phyloP scores from a whole-genome alignment of 106 monocot species.

The Apostasia shenzhenica region DNA sequence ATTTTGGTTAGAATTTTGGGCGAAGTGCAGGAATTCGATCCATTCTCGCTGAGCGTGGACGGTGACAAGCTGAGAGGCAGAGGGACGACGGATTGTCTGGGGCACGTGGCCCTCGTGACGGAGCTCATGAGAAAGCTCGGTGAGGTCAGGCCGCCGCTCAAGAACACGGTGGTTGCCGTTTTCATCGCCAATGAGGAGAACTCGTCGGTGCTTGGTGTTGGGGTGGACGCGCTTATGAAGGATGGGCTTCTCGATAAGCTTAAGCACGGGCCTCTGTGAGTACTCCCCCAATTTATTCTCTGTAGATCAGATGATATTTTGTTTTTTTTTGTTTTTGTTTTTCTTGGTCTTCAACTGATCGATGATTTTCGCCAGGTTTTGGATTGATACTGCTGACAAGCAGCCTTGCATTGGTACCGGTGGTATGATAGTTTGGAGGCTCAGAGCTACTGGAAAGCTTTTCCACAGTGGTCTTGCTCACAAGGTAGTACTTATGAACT shows the following conservation, averaged over 20 bases:
- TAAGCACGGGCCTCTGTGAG: conserved; percentile 76
- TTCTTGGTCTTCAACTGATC: neutral
- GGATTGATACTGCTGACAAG: conserved; percentile 99
- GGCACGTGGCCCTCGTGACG: conserved; percentile 89
- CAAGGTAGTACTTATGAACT: conserved; percentile 21
- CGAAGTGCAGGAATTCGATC: conserved; percentile 45
- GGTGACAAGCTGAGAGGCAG: conserved; percentile 78
- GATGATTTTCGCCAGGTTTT: conserved; percentile 46
- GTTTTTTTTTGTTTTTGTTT: neutral
- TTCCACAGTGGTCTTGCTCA: conserved; percentile 96
- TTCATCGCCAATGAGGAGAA: conserved; percentile 98
- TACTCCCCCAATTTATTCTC: neutral
- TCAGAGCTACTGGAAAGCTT: conserved; percentile 81
- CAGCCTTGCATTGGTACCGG: conserved; percentile 98
- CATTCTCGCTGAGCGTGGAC: conserved; percentile 85
- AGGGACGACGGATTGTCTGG: conserved; percentile 93
- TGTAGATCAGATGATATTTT: neutral
- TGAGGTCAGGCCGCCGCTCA: conserved; percentile 51
- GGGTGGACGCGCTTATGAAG: conserved; percentile 68
- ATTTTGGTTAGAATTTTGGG: conserved; percentile 3
- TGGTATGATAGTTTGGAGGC: conserved; percentile 87
- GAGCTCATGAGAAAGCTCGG: conserved; percentile 81
- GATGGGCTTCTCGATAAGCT: conserved; percentile 76
- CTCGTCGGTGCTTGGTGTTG: conserved; percentile 64
- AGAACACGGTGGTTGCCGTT: conserved; percentile 76